Evolutionary conservation across 2,329 filamentous ascomycete species (phyloP).

Genomic region (Talaromyces sp.): DNA sequence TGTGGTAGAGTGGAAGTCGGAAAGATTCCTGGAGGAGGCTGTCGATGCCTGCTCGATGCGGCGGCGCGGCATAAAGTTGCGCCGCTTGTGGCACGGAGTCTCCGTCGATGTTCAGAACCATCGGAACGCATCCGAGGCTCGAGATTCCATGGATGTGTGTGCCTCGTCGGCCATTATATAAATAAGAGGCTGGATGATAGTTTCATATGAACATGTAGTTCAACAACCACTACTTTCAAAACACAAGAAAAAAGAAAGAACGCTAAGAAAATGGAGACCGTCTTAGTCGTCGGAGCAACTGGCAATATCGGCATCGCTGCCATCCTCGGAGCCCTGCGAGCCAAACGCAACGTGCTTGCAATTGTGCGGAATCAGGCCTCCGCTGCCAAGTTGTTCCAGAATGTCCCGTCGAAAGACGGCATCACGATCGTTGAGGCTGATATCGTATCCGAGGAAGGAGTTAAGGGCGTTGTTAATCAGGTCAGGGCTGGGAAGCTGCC

Average conservation of each 20-base stretch:
- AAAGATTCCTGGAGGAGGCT: not conserved
- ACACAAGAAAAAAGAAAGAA: not conserved
- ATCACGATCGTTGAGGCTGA: slow-evolving; percentile 4
- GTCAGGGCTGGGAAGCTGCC: slow-evolving; percentile 2
- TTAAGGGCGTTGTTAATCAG: not conserved
- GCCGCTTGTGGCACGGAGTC: not conserved
- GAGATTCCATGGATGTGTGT: not conserved
- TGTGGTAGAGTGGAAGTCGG: not conserved
- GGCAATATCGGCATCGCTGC: slow-evolving; percentile 1
- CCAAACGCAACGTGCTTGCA: not conserved
- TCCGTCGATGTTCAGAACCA: not conserved
- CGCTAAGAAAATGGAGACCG: not conserved
- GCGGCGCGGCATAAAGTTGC: not conserved
- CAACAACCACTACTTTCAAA: no score
- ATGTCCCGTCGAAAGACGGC: not conserved
- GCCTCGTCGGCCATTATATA: not conserved
- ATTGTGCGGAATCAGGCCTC: slow-evolving; percentile 1
- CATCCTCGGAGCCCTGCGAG: not conserved
- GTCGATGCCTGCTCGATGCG: not conserved
- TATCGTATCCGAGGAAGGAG: not conserved
- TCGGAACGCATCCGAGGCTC: not conserved
- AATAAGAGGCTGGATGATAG: not conserved
- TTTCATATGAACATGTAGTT: no score
- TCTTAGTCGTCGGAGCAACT: not conserved
- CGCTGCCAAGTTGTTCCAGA: slow-evolving; percentile 1